Evolutionary conservation across 768 basidiomycete genomes (phyloP).

Genomic region (Hirschioporus abietinus): DNA sequence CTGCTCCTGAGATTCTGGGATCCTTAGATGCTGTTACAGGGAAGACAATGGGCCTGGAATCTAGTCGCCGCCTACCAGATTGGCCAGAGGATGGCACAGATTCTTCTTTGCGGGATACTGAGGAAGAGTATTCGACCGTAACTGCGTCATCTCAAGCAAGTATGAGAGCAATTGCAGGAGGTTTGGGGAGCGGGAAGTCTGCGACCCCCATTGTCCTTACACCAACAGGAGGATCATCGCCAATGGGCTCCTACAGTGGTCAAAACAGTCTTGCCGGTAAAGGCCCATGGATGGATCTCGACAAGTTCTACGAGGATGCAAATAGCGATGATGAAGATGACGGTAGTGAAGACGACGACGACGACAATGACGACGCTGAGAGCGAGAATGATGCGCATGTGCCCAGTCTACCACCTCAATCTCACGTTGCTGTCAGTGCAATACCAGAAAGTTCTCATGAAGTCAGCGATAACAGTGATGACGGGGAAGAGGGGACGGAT

Average conservation of each 20-base stretch:
- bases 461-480: neutral
- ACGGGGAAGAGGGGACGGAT: neutral
- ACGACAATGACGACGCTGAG: constrained; percentile 15
- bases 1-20: constrained; percentile 48
- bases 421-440: constrained; percentile 1
- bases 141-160: constrained; percentile 38
- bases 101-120: constrained; percentile 62
- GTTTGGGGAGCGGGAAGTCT: constrained; percentile 24
- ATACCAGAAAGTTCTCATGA: neutral
- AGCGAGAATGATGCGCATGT: constrained; percentile 13
- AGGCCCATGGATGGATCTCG: constrained; percentile 53
- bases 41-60: constrained; percentile 44
- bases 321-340: constrained; percentile 18
- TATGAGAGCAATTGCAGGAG: constrained; percentile 21
- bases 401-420: neutral
- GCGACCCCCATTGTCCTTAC: constrained; percentile 48
- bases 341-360: constrained; percentile 18
- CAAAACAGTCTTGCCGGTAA: constrained; percentile 26
- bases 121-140: constrained; percentile 43
- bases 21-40: constrained; percentile 60
- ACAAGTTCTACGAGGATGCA: constrained; percentile 55
- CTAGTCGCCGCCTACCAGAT: constrained; percentile 52
- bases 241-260: constrained; percentile 31
- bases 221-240: constrained; percentile 42
- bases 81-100: constrained; percentile 90